These are phyloP conservation scores for Exserohilum rostratum DNA, from an alignment of 2,329 filamentous ascomycete species.

Conservation along the genomic window DNA sequence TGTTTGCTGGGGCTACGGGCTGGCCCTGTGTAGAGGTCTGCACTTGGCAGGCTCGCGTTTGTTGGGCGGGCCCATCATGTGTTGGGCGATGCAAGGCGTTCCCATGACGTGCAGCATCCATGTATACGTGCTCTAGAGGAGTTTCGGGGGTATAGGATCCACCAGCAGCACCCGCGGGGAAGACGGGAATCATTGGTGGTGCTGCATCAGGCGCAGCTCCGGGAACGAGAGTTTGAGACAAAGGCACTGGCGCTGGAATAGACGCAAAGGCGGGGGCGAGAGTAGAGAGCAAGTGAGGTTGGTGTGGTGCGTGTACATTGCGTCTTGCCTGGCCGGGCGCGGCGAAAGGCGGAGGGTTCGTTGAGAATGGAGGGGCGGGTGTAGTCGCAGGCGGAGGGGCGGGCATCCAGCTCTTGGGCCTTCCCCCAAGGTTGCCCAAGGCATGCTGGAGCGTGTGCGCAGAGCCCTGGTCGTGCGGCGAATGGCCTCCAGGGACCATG, in stretches of 20 bases:
- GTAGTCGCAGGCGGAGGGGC: not conserved
- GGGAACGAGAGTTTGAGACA: too few species aligned
- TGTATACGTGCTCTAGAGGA: not conserved
- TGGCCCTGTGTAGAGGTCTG: not conserved
- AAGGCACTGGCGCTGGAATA: too few species aligned
- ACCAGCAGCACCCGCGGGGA: too few species aligned
- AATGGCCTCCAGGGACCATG: constrained; percentile 18
- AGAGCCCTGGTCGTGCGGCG: constrained; percentile 16
- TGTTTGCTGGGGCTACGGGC: not conserved
- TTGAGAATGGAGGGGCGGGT: not conserved
- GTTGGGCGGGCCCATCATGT: not conserved
- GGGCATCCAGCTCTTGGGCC: constrained; percentile 43
- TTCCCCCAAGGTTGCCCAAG: constrained; percentile 39
- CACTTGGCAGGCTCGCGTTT: constrained; percentile 1
- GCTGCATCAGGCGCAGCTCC: too few species aligned
- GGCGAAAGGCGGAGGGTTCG: constrained; percentile 4
- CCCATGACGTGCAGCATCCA: not conserved
- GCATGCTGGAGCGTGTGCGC: constrained; percentile 34
- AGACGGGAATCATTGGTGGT: not conserved
- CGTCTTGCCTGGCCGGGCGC: too few species aligned
- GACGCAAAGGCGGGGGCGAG: too few species aligned
- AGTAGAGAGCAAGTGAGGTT: too few species aligned
- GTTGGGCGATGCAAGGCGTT: not conserved
- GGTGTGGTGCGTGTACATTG: too few species aligned
- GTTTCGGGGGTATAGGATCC: constrained; percentile 2